A percentile compares a stretch with the other conserved stretches of the same genome.
Conservation (phyloP, 345 rosid genomes). For the Eucalyptus curtisii region DNA sequence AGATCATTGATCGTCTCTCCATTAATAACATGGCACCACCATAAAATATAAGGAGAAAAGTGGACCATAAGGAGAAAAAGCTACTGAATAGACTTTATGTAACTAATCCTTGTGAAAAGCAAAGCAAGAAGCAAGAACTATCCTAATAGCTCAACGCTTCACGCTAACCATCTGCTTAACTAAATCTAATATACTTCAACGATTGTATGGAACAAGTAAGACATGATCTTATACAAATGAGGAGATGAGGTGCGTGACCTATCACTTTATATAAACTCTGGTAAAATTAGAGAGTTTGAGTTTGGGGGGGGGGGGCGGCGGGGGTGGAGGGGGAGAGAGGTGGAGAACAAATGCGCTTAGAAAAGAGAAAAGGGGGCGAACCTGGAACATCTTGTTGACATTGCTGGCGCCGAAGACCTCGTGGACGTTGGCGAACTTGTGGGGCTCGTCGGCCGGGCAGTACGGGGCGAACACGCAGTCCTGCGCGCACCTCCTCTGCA, state of each 20-base stretch:
- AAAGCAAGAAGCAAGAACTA: background rate
- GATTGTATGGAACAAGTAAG: background rate
- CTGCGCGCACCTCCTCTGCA: slow-evolving; percentile 68
- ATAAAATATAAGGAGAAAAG: background rate
- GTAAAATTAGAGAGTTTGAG: background rate
- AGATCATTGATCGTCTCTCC: background rate
- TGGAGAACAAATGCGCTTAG: background rate
- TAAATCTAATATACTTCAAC: background rate
- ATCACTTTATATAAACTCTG: background rate
- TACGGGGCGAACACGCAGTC: slow-evolving; percentile 89
- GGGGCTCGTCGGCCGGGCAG: slow-evolving; percentile 83
- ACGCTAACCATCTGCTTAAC: background rate
- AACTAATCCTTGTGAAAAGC: background rate
- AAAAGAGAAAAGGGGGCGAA: background rate
- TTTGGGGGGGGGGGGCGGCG: too few relatives aligned
- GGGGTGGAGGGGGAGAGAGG: too few relatives aligned
- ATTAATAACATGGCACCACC: background rate
- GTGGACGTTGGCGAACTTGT: slow-evolving; percentile 79
- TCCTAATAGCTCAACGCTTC: background rate
- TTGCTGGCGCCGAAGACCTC: slow-evolving; percentile 90
- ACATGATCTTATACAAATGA: background rate
- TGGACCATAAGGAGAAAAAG: background rate
- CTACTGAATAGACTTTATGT: background rate
- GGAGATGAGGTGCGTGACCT: background rate
- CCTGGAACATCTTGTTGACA: slow-evolving; percentile 96